Evolutionary conservation across 352 stramenopile species (phyloP), one percentile per base, ranked within the genome.

Genomic region (Phytophthora parvispora): DNA sequence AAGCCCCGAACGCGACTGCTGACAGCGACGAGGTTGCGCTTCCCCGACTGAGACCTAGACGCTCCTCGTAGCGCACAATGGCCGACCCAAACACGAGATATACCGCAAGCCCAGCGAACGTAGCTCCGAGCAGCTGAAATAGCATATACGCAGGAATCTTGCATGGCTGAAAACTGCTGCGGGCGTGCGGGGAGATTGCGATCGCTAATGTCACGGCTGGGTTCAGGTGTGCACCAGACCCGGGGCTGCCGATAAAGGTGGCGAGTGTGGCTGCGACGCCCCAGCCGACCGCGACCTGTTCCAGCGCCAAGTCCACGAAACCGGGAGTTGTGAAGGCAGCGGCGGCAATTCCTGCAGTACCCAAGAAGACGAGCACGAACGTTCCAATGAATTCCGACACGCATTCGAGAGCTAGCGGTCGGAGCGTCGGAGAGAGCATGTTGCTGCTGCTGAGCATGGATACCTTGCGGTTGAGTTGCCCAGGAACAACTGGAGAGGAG

Each of bases 221-320:
- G 67, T 94, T 94, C 38, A 93, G 71, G 63, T 94, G 87, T 2
- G 83, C 84, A 22, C 84, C 84, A 4, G 81, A 91, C 25, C 87
- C 78, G 13, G 64, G 65, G 9, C 74, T 76, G 15, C 80, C 77
- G 12, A 85, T 72, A 36, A 78, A 74, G 27, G 88, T 92, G 9
- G 82, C 77, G 15, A 93, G 63, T 10, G 75, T 74, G 16, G 87
- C 77, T 29, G 73, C 77, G 54, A 93, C 59, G 0, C 77, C 77
- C 77, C 77, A 84, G 16, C 49, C 63, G 24, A 72, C 24, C 18
- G 77, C 60, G 18, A 78, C 60, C 20, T 70, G 54, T 29, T 72
- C 27, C 43, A 67, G 60, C 22, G 31, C 51, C 32, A 75, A 51
- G 36, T 65, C 48, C 15, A 47, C 55, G 6, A n/a, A 25, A 7